These are phyloP conservation scores for Dothistroma pini DNA, from an alignment of 2,329 filamentous ascomycete species.

Conservation along the genomic window DNA sequence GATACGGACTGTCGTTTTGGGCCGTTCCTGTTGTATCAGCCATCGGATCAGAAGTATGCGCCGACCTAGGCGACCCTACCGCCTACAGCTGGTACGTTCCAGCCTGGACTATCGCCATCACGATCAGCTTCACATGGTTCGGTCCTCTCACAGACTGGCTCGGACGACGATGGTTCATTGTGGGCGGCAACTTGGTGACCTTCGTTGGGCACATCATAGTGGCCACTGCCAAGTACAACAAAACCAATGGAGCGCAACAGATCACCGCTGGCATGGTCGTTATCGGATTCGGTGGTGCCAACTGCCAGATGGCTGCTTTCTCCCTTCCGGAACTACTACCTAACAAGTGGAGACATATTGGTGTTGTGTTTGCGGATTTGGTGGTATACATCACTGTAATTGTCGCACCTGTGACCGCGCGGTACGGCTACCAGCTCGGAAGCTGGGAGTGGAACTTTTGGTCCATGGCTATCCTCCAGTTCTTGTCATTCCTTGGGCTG, in stretches of 20 bases:
- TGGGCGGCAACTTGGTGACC: conserved; percentile 18
- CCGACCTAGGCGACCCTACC: conserved; percentile 31
- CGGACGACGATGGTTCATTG: conserved; percentile 47
- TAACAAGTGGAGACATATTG: conserved; percentile 28
- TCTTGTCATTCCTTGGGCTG: conserved; percentile 5
- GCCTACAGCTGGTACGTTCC: conserved; percentile 35
- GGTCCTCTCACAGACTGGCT: conserved; percentile 48
- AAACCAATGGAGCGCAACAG: not conserved
- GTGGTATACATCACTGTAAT: conserved; percentile 46
- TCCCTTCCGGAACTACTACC: conserved; percentile 14
- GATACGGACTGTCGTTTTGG: conserved; percentile 37
- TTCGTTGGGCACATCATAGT: too few species aligned
- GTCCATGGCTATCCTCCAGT: not conserved
- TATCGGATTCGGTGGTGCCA: conserved; percentile 21
- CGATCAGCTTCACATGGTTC: conserved; percentile 22
- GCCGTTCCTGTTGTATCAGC: conserved; percentile 32
- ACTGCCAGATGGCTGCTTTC: conserved; percentile 23
- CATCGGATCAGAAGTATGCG: conserved; percentile 28
- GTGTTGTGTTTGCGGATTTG: conserved; percentile 21
- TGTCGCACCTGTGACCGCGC: conserved; percentile 45
- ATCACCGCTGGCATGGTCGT: conserved; percentile 13
- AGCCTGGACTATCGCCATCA: conserved; percentile 24
- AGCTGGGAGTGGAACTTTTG: not conserved
- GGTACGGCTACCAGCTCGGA: conserved; percentile 35
- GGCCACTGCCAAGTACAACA: too few species aligned